Base-by-base conservation (phyloP, 2,329 filamentous ascomycete species). In the Botrytis porri region DNA sequence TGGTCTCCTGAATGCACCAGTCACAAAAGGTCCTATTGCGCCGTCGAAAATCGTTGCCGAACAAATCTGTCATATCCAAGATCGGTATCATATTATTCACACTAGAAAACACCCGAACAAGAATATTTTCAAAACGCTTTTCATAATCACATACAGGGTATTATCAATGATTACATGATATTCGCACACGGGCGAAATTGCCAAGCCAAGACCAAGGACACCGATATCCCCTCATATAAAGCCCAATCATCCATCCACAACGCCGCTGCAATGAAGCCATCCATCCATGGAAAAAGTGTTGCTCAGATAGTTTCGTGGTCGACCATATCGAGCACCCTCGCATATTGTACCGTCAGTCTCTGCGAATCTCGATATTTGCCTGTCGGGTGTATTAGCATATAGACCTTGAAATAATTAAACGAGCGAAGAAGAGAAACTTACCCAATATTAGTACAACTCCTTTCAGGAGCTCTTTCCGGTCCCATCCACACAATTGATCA, bases 361-460 rank as follows among this genome's bases (percentile, higher is more conserved):
- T 99, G 96, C 43, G 99, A 86, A 80, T 98, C 97, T 73, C 96
- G 91, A 83, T 96, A 95, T 90, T 98, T 98, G 74, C 94, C 94
- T 97, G 72, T 32, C 54, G 73, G 71, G 22, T 51, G 32, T 61
- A 74, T 78, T 70, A 78, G 72, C 62, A 61, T 32, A n/a, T n/a
- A n/a, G n/a, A 41, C 35, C 8, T 39, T 57, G 39, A 20, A 51
- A 51, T 8, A 51, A n/a, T 37, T 29, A 59, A 43, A n/a, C 9
- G 29, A 25, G 61, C 18, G 41, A 41, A 51, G 32, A 45, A 39
- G 25, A 70, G 59, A 67, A 10, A 77, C 89, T 83, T 88, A 96
- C 96, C 96, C 61, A 99, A 87, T 81, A 97, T 94, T 83, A 98
- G 86, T 72, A 99, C 92, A 39, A 97, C 94, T 73, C 95, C 95